These are phyloP conservation scores for Ilyonectria mors-panacis DNA, from an alignment of 2,329 filamentous ascomycete genomes.

Conservation along the genomic window DNA sequence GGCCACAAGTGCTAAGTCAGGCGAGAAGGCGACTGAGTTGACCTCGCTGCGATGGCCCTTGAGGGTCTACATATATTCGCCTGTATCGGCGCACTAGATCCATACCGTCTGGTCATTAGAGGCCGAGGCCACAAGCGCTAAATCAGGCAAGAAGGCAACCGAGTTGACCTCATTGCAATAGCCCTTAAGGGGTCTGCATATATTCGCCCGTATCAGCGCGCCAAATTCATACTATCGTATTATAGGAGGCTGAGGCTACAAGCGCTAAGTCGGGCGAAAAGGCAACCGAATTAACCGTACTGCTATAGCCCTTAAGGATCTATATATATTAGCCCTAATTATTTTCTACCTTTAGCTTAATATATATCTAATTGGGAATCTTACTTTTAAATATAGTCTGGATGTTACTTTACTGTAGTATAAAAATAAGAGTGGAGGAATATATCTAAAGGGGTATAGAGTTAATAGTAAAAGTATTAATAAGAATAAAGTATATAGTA, in stretches of 20 bases:
- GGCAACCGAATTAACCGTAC: too few species aligned
- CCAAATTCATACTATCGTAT: too few species aligned
- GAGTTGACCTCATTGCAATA: not conserved
- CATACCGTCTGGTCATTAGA: not conserved
- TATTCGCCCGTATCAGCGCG: too few species aligned
- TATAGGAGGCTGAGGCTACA: too few species aligned
- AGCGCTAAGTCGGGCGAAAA: too few species aligned
- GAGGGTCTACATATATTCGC: not conserved
- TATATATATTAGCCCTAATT: too few species aligned
- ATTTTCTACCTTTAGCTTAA: not conserved
- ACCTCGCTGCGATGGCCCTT: not conserved
- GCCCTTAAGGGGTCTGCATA: conserved; percentile 5
- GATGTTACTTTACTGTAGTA: not conserved
- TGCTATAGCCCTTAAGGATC: too few species aligned
- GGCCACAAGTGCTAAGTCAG: not conserved
- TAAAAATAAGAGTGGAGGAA: conserved; percentile 7
- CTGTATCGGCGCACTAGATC: not conserved
- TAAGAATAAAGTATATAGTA: not conserved
- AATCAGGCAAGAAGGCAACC: not conserved
- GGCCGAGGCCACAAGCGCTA: not conserved
- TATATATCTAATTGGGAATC: conserved; percentile 7
- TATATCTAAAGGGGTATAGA: conserved; percentile 17
- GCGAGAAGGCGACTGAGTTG: conserved; percentile 11
- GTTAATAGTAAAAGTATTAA: not conserved
- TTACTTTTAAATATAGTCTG: not conserved